These are phyloP conservation scores for Phylloporus sp. DNA, from an alignment of 768 basidiomycete species.

Conservation along the genomic window DNA sequence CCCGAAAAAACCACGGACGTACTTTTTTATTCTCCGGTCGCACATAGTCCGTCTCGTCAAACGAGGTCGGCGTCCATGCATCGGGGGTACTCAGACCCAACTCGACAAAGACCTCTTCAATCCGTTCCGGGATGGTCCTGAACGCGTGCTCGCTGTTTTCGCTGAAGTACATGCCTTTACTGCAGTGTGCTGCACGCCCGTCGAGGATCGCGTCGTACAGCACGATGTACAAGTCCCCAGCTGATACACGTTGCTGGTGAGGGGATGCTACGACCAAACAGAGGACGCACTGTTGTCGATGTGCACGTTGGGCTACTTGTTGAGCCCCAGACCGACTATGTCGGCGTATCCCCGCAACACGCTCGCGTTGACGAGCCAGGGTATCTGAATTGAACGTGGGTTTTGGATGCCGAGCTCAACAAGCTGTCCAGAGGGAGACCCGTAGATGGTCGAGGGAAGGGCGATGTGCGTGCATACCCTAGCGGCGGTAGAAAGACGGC, in stretches of 20 bases:
- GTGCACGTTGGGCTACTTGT: too few relatives aligned
- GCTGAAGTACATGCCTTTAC: constrained; percentile 49
- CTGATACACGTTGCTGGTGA: too few relatives aligned
- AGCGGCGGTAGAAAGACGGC: not conserved
- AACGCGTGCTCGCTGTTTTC: constrained; percentile 44
- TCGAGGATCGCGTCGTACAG: constrained; percentile 36
- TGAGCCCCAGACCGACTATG: constrained; percentile 52
- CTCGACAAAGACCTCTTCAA: constrained; percentile 28
- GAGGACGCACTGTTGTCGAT: too few relatives aligned
- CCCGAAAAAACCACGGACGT: too few relatives aligned
- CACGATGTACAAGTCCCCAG: constrained; percentile 37
- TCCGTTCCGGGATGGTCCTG: constrained; percentile 36
- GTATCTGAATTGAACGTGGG: constrained; percentile 49
- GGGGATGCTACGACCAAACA: not conserved
- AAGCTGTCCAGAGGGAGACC: constrained; percentile 42
- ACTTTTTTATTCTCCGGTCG: not conserved
- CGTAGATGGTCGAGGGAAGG: constrained; percentile 54
- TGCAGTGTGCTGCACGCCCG: constrained; percentile 8
- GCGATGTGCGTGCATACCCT: constrained; percentile 35
- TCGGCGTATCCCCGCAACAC: constrained; percentile 46
- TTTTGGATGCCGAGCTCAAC: constrained; percentile 42
- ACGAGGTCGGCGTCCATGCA: constrained; percentile 34
- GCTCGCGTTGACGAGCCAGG: constrained; percentile 39
- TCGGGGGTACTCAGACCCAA: not conserved
- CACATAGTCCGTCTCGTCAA: constrained; percentile 27